Evolutionary conservation across 1,139 yeast species (phyloP), one percentile per base, ranked within the genome.

Genomic region (Yamadazyma oceani): DNA sequence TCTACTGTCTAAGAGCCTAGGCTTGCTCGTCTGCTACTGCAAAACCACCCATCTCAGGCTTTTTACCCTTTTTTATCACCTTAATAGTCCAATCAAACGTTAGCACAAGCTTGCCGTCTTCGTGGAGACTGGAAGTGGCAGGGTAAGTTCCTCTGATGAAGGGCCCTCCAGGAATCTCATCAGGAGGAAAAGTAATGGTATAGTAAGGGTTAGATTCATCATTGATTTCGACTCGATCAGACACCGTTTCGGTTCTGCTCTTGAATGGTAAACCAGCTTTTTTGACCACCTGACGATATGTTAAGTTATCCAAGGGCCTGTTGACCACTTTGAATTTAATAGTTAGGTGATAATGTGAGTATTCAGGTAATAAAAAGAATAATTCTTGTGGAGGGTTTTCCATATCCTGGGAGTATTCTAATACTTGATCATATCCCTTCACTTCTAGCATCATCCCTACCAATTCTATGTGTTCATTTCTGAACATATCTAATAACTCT

Each of bases 111-210:
- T 56, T 49, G 4, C 58, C 67, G 5, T 52, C 54, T 26, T 60
- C 64, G 29, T 45, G 46, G 32, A 67, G 60, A 3, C 55, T 53
- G 8, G 66, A 55, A 3, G 39, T 42, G 10, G 69, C 66, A 6
- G 57, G 55, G 41, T 60, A 64, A n/a, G 50, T 49, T 1, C 70
- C 71, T 40, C 72, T 54, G 28, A 62, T 44, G 27, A 67, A 51
- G 22, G 53, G 41, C 2, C 73, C 73, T 9, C 63, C 61, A 0
- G 73, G 73, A 4, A 67, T 46, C 10, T 55, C 51, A 26, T 64
- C 71, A 2, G 61, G 58, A 0, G 58, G 57, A 33, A 67, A 60
- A 5, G 56, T 50, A 4, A 57, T 50, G 26, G 47, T 50, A 25
- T 55, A 52, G 13, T 37, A 35, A 10, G 46, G 49, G 8, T 46